These are phyloP conservation scores for Chiua virens DNA, from an alignment of 768 basidiomycete species.

Conservation along the genomic window DNA sequence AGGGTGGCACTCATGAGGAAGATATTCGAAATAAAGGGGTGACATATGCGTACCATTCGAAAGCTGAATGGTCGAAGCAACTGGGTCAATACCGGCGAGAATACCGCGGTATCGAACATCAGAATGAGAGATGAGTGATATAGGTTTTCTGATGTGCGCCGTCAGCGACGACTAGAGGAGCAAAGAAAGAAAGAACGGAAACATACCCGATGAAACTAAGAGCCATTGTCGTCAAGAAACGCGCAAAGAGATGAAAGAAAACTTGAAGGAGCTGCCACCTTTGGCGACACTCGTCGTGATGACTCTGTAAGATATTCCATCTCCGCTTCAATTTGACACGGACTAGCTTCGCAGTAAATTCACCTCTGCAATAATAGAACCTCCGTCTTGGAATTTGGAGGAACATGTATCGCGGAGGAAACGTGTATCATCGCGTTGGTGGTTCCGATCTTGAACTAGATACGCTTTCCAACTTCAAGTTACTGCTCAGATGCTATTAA, in stretches of 20 bases:
- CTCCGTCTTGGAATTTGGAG: no score
- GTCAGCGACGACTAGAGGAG: conserved; percentile 9
- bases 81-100: conserved; percentile 83
- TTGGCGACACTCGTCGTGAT: conserved; percentile 13
- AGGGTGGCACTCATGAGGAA: not conserved
- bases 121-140: conserved; percentile 87
- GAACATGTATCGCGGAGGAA: no score
- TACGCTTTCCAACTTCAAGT: no score
- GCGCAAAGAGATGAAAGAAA: conserved; percentile 15
- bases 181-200: not conserved
- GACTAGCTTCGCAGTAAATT: no score
- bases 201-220: conserved; percentile 74
- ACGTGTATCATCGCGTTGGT: no score
- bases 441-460: no score
- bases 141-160: conserved; percentile 63
- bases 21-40: not conserved
- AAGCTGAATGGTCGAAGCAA: conserved; percentile 82
- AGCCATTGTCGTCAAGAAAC: conserved; percentile 49
- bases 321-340: conserved; percentile 32
- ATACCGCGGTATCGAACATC: conserved; percentile 91
- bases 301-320: conserved; percentile 13
- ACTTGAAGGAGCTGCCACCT: conserved; percentile 10
- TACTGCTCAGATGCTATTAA: no score
- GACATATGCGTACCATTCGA: conserved; percentile 62
- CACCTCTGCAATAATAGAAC: no score